phyloP scores from a whole-genome alignment of 2,329 filamentous ascomycete genomes.

The Talaromyces sp. region DNA sequence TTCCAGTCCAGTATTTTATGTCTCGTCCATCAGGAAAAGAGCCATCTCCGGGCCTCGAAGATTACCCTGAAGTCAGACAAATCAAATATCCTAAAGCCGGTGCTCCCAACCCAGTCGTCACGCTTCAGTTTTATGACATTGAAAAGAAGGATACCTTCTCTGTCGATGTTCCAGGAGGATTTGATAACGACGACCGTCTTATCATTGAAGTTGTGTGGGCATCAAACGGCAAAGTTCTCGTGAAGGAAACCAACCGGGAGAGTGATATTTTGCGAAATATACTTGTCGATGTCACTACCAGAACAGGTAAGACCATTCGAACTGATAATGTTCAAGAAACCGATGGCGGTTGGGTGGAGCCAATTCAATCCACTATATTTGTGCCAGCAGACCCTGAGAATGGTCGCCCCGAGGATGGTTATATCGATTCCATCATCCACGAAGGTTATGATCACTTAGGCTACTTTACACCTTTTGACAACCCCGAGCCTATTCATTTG shows the following conservation, averaged over 20 bases:
- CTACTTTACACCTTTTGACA: slow-evolving; percentile 87
- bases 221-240: slow-evolving; percentile 68
- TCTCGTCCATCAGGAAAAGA: slow-evolving; percentile 72
- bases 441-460: slow-evolving; percentile 85
- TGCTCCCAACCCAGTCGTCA: slow-evolving; percentile 84
- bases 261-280: slow-evolving; percentile 87
- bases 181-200: slow-evolving; percentile 73
- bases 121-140: slow-evolving; percentile 84
- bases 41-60: slow-evolving; percentile 68
- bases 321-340: slow-evolving; percentile 72
- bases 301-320: slow-evolving; percentile 72
- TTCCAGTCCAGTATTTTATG: slow-evolving; percentile 88
- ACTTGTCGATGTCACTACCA: slow-evolving; percentile 69
- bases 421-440: slow-evolving; percentile 84
- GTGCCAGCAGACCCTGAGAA: slow-evolving; percentile 77
- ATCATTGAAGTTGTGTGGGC: slow-evolving; percentile 95
- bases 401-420: slow-evolving; percentile 76
- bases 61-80: slow-evolving; percentile 80
- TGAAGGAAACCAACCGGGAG: slow-evolving; percentile 90
- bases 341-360: slow-evolving; percentile 98
- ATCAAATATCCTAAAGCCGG: slow-evolving; percentile 99
- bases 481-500: slow-evolving; percentile 72
- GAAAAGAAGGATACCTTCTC: slow-evolving; percentile 70
- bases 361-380: slow-evolving; percentile 77
- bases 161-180: slow-evolving; percentile 71